phyloP scores from a whole-genome alignment of 768 basidiomycete species.

The Mycena indigotica region DNA sequence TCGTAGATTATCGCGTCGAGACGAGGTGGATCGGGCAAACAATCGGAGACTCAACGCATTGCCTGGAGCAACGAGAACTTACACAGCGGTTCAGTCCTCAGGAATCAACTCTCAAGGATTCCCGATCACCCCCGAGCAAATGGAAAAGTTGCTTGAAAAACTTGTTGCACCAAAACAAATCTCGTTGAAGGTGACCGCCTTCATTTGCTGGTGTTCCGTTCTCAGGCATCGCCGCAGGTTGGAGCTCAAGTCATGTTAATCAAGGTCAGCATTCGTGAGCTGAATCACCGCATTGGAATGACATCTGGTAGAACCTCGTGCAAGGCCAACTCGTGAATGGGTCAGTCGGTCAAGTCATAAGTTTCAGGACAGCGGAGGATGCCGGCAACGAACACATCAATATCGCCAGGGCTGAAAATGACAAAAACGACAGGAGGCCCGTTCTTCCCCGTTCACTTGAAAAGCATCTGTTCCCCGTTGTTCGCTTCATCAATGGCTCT shows the following conservation, averaged over 20 bases:
- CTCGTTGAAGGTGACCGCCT: constrained; percentile 46
- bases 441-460: not conserved
- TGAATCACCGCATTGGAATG: not conserved
- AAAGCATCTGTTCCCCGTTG: constrained; percentile 54
- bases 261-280: constrained; percentile 46
- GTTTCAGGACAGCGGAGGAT: constrained; percentile 47
- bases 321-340: constrained; percentile 76
- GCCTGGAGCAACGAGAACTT: constrained; percentile 39
- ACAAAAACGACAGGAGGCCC: constrained; percentile 25
- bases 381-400: constrained; percentile 40
- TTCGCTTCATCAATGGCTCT: constrained; percentile 55
- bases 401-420: constrained; percentile 43
- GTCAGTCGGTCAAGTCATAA: constrained; percentile 58
- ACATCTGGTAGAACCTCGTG: constrained; percentile 54
- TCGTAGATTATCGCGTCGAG: constrained; percentile 65
- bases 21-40: constrained; percentile 77
- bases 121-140: constrained; percentile 37
- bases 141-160: constrained; percentile 52
- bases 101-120: constrained; percentile 48
- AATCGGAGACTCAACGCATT: constrained; percentile 48
- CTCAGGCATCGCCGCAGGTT: constrained; percentile 40
- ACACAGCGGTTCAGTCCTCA: constrained; percentile 46
- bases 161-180: constrained; percentile 57
- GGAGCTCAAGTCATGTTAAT: constrained; percentile 88
- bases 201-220: constrained; percentile 5